Base-by-base conservation (phyloP, 352 stramenopile species). In the Aphanomyces invadans region DNA sequence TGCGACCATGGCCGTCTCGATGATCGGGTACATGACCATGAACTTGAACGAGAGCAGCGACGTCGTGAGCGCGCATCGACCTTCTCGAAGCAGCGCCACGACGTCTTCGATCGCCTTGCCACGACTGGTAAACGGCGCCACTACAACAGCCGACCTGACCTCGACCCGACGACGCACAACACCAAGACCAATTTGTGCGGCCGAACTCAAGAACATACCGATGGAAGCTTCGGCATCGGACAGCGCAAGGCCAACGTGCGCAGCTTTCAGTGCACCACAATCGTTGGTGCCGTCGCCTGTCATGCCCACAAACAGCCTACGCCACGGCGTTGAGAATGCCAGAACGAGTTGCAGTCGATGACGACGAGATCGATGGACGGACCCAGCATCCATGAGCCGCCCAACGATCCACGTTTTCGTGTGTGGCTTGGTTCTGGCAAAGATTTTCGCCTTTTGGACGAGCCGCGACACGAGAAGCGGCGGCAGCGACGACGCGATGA, bases 21-120 rank as follows among this genome's bases (percentile, higher is more conserved):
- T 81, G 69, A 96, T 83, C 51, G 87, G 88, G 76, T 97, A 97
- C 49, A 97, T 78, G 48, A 97, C 88, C 82, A 96, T 93, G 70
- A 87, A 97, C 57, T 95, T 92, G 74, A 97, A 97, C 3, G 77
- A 75, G 5, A 89, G 77, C 28, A 97, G 90, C 28, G 91, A 87
- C 44, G 89, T 92, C 61, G 86, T 91, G 17, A 98, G 76, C 31
- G 90, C 85, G 51, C 89, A 93, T 19, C 90, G 83, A 33, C 92
- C 92, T 74, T 98, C 92, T 31, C 77, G 79, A 11, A 97, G 60
- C 23, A 98, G 66, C 57, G 89, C 82, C 1, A 92, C 70, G 0
- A 96, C 88, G 53, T 91, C 89, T 17, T 73, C 81, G 39, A 97
- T 86, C 5, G 70, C 75, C 54, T 96, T 93, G 26, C 86, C 77